Evolutionary conservation across 2,329 filamentous ascomycete genomes (phyloP).

Genomic region (Epichloe sylvatica): DNA sequence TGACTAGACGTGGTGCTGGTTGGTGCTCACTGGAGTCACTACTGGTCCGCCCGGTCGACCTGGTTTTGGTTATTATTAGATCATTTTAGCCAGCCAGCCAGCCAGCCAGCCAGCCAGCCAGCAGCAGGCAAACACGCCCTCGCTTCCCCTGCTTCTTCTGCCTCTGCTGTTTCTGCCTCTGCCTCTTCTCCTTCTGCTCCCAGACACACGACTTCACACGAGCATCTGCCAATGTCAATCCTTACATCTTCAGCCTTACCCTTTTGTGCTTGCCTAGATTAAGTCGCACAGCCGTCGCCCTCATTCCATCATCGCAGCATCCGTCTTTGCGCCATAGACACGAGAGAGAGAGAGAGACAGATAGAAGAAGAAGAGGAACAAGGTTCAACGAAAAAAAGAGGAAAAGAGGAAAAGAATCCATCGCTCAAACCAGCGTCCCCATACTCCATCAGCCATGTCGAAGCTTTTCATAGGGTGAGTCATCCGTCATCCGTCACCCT

Average conservation of each 20-base stretch:
- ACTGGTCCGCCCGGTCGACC: background rate
- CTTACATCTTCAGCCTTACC: conserved; percentile 2
- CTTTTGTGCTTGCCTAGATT: background rate
- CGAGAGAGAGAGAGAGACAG: background rate
- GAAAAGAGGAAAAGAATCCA: background rate
- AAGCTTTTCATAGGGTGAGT: conserved; percentile 91
- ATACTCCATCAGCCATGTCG: conserved; percentile 46
- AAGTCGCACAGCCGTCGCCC: background rate
- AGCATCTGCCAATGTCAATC: conserved; percentile 5
- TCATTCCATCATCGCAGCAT: background rate
- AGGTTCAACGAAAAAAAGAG: too few species aligned
- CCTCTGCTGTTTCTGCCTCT: background rate
- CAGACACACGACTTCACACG: background rate
- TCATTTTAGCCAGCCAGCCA: too few species aligned
- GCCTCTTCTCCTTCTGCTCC: background rate
- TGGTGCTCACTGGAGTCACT: background rate
- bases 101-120: too few species aligned
- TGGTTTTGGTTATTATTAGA: too few species aligned
- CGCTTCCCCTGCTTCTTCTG: too few species aligned
- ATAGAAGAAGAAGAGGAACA: too few species aligned
- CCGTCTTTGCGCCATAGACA: background rate
- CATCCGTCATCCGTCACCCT: background rate
- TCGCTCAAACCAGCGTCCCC: background rate
- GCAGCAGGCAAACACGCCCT: background rate
- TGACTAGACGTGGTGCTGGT: too few species aligned